phyloP scores from a whole-genome alignment of 345 rosid species.

The Eucalyptus tenuipes region DNA sequence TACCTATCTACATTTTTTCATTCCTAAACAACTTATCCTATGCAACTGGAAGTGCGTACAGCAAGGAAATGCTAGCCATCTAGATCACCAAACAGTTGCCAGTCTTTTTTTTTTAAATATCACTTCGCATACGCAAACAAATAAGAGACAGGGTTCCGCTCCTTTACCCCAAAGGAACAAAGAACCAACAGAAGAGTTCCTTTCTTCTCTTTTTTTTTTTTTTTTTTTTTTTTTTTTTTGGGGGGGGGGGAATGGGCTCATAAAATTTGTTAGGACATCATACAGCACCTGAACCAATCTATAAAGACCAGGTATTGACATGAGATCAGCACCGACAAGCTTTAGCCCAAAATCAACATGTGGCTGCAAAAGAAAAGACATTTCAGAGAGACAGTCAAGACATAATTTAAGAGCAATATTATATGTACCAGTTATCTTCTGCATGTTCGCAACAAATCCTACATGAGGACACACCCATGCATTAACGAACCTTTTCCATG shows the following conservation, averaged over 20 bases:
- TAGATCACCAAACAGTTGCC: not conserved
- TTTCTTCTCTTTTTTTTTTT: not conserved
- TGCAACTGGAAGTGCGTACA: not conserved
- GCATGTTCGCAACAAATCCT: not conserved
- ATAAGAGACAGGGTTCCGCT: not conserved
- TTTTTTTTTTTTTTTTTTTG: not conserved
- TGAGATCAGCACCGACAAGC: conserved; percentile 90
- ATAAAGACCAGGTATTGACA: conserved; percentile 97
- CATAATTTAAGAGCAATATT: not conserved
- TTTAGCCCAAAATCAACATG: conserved; percentile 93
- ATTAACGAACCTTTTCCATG: conserved; percentile 74
- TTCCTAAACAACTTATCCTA: not conserved
- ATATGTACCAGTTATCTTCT: not conserved
- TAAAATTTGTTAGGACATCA: not conserved
- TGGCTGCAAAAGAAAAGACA: conserved; percentile 43
- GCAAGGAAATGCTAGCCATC: not conserved
- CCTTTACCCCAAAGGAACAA: not conserved
- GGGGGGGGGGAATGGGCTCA: not conserved
- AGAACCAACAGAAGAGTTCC: not conserved
- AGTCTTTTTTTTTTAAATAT: not conserved
- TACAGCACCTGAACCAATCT: conserved; percentile 74
- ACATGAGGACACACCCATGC: not conserved
- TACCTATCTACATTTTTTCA: not conserved
- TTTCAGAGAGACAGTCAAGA: not conserved
- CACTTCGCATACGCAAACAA: not conserved